Base-by-base conservation (phyloP, 495 filamentous ascomycete species). In the Talaromyces adpressus region DNA sequence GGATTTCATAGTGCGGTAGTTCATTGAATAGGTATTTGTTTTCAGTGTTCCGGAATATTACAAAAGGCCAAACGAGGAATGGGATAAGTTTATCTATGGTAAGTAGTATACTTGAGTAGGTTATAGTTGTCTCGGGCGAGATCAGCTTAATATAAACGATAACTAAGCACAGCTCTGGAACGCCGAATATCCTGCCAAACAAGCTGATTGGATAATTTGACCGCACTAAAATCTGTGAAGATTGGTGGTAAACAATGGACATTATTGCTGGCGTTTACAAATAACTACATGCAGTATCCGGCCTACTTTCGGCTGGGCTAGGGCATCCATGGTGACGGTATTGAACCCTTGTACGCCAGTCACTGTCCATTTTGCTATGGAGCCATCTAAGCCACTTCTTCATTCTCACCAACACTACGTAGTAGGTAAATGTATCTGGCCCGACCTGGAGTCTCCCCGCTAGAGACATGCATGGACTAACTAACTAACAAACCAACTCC, bases 91-190 rank as follows among this genome's bases (percentile, higher is more conserved):
- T 27, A n/a, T 41, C 36, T 16, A 16, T 16, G 36, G 36, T 41
- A 56, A 27, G 22, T 23, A 16, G 27, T 56, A 56, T 22, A 29
- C 4, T 29, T 56, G 52, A 8, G 18, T 9, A 7, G 7, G 7
- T 7, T 8, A 7, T 27, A 27, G 11, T 25, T 29, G 23, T 56
- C 27, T 27, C 22, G 30, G 56, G 56, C 56, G 56, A 58, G 16
- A 6, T 58, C 56, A 58, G 56, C 56, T 58, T 32, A 58, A 58
- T 58, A 58, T 58, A 58, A 58, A 36, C 11, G 56, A 16, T 25
- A 27, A 57, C 6, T 25, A 27, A 57, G 6, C 30, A 22, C 11
- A 54, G 22, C 51, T 54, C 49, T 20, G 1, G 12, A 56, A 56
- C 27, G 52, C 52, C 23, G 52, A 56, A 56, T 11, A 29, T n/a